These are phyloP conservation scores for Pichia phayaonensis DNA, from an alignment of 805 yeast genomes.

Conservation along the genomic window DNA sequence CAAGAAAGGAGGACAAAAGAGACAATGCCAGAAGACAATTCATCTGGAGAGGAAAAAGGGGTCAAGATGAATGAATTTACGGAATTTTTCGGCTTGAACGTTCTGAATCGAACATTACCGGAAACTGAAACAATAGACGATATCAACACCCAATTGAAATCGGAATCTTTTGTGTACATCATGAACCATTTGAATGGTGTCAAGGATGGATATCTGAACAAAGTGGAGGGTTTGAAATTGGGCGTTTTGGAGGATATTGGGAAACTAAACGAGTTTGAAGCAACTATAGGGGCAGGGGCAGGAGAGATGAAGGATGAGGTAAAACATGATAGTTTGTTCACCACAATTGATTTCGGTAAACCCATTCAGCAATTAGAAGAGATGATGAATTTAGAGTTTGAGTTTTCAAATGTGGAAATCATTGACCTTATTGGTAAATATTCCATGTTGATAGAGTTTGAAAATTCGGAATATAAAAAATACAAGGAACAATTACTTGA, in stretches of 20 bases:
- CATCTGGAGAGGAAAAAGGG: neutral
- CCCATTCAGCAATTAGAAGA: neutral
- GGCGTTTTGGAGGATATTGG: neutral
- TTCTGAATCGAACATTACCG: neutral
- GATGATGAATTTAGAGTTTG: neutral
- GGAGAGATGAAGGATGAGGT: neutral
- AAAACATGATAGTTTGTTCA: neutral
- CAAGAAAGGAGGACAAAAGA: too few species aligned
- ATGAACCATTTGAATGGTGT: neutral
- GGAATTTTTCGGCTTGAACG: neutral
- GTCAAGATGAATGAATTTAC: neutral
- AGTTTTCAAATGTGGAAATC: neutral
- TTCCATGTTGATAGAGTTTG: neutral
- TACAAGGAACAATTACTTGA: neutral
- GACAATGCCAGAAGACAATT: too few species aligned
- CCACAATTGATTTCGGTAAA: neutral
- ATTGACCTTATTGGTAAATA: neutral
- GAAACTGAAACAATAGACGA: neutral
- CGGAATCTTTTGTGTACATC: neutral
- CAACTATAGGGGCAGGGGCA: too few species aligned
- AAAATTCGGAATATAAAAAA: neutral
- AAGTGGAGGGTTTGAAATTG: neutral
- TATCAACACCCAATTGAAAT: neutral
- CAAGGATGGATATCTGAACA: neutral
- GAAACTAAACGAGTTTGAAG: neutral